Conservation (phyloP, 108 stramenopile species). For the Asterionellopsis glacialis region DNA sequence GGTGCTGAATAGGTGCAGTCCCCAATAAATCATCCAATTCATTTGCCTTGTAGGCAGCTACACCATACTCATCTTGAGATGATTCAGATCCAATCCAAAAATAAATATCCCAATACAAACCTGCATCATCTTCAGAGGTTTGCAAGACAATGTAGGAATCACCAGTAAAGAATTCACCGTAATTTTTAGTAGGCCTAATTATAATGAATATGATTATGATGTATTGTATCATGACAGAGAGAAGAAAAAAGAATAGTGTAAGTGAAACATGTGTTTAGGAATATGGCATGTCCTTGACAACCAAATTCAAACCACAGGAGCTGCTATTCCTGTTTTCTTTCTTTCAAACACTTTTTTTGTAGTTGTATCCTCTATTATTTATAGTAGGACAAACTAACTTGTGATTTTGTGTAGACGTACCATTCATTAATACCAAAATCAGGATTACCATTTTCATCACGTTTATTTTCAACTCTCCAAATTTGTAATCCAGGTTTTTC, state of each 20-base stretch:
- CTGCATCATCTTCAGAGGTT: slow-evolving; percentile 28
- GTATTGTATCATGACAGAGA: too few species aligned
- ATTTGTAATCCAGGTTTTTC: slow-evolving; percentile 35
- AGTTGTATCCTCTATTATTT: too few species aligned
- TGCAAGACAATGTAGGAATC: slow-evolving; percentile 68
- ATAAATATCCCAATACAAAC: slow-evolving; percentile 42
- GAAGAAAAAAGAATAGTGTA: too few species aligned
- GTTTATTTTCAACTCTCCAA: slow-evolving; percentile 66
- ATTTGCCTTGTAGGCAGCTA: slow-evolving; percentile 79
- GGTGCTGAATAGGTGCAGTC: slow-evolving; percentile 64
- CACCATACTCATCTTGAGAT: slow-evolving; percentile 68
- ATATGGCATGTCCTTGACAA: too few species aligned
- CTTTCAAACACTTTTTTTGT: too few species aligned
- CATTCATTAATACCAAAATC: slow-evolving; percentile 33
- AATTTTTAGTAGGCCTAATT: too few species aligned
- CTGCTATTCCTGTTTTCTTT: too few species aligned
- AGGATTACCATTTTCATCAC: slow-evolving; percentile 33
- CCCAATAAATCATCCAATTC: slow-evolving; percentile 80
- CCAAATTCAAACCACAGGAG: too few species aligned
- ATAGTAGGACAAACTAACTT: too few species aligned
- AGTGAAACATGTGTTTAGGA: too few species aligned
- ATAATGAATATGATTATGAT: too few species aligned
- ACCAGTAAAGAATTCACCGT: slow-evolving; percentile 25
- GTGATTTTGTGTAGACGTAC: slow-evolving; percentile 33
- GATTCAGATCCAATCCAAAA: slow-evolving; percentile 66